These are phyloP conservation scores for Hibiscus tridactylites DNA, from an alignment of 345 rosid genomes.

Conservation along the genomic window DNA sequence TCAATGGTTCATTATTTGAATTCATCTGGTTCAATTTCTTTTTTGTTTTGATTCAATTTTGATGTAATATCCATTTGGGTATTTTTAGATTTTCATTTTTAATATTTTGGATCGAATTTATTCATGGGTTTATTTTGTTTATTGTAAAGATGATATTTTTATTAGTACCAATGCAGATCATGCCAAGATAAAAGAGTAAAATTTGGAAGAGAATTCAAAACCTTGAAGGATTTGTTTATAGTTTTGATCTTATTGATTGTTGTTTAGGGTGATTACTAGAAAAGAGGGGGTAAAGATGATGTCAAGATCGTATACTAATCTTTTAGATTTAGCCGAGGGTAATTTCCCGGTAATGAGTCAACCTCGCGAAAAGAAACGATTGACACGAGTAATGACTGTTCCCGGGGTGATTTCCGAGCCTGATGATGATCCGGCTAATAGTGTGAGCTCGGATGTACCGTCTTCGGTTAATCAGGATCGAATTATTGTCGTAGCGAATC, in stretches of 20 bases:
- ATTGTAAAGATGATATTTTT: slow-evolving; percentile 5
- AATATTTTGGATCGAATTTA: slow-evolving; percentile 14
- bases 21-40: not conserved
- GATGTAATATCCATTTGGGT: not conserved
- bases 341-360: slow-evolving; percentile 52
- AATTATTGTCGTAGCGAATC: slow-evolving; percentile 62
- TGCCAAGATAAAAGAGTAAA: not conserved
- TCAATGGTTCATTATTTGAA: not conserved
- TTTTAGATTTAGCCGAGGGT: slow-evolving; percentile 77
- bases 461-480: slow-evolving; percentile 58
- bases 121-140: slow-evolving; percentile 8
- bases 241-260: slow-evolving; percentile 15
- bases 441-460: slow-evolving; percentile 55
- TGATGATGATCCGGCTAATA: slow-evolving; percentile 67
- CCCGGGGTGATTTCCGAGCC: slow-evolving; percentile 76
- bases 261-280: slow-evolving; percentile 8
- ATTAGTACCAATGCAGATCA: slow-evolving; percentile 38
- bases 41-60: not conserved
- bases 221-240: slow-evolving; percentile 11
- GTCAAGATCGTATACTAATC: slow-evolving; percentile 70
- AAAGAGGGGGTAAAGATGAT: slow-evolving; percentile 34
- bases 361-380: slow-evolving; percentile 49
- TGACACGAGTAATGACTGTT: slow-evolving; percentile 67
- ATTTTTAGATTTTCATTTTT: not conserved
- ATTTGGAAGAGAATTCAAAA: slow-evolving; percentile 1